These are phyloP conservation scores for Arabis alpina DNA, from an alignment of 345 rosid genomes.

Conservation along the genomic window DNA sequence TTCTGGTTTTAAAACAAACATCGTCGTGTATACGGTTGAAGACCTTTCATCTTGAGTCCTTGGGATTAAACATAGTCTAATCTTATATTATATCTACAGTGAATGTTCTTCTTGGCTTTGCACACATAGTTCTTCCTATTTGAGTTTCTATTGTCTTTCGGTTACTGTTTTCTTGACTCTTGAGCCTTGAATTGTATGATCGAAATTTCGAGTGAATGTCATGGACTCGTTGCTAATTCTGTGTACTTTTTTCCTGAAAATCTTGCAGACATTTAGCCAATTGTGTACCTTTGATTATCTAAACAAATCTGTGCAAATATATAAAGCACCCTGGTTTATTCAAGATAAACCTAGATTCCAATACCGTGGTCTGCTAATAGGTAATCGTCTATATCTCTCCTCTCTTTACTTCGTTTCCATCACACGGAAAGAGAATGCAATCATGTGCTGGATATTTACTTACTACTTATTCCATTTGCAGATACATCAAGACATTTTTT, in stretches of 20 bases:
- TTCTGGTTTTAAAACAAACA: too few relatives aligned
- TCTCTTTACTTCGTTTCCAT: background rate
- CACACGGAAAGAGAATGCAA: background rate
- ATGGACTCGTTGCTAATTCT: slow-evolving; percentile 1
- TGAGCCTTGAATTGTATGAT: background rate
- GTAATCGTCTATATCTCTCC: slow-evolving; percentile 44
- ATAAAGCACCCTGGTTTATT: slow-evolving; percentile 85
- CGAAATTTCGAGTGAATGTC: background rate
- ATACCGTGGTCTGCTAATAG: slow-evolving; percentile 84
- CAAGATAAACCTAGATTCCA: slow-evolving; percentile 85
- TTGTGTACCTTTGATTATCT: slow-evolving; percentile 76
- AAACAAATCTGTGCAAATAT: slow-evolving; percentile 68
- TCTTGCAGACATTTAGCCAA: slow-evolving; percentile 82
- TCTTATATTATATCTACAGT: too few relatives aligned
- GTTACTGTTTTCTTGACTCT: background rate
- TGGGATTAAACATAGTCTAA: background rate
- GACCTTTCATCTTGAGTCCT: too few relatives aligned
- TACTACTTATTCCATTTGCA: slow-evolving; percentile 41
- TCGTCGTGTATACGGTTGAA: too few relatives aligned
- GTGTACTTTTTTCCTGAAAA: background rate
- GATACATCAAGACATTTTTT: slow-evolving; percentile 83
- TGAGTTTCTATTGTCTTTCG: background rate
- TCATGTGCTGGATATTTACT: background rate
- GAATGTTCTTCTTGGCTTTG: too few relatives aligned
- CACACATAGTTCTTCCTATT: too few relatives aligned